Evolutionary conservation across 139 green algal species (phyloP), one percentile per base, ranked within the genome.

Genomic region (Picochlorum costavermella): DNA sequence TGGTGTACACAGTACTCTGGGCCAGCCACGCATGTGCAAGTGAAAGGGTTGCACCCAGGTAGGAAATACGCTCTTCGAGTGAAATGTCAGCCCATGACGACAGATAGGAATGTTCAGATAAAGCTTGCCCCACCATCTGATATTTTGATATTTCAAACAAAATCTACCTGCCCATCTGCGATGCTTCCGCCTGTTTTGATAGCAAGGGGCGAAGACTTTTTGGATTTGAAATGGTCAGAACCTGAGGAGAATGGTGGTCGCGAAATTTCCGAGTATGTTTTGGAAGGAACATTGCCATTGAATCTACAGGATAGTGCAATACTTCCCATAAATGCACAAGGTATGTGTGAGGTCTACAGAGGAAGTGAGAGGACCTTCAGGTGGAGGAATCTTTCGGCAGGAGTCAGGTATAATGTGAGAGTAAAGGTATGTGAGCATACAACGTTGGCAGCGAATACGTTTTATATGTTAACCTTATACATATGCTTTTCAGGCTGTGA

Each of bases 201-300:
- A 9, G 63, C 73, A 13, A 62, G 75, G 5, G 67, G 64, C 2
- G 71, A 79, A 26, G 83, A 82, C 57, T 36, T 2, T 8, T 12
- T 67, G 74, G 72, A 90, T 79, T 67, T 89, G 25, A 83, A 86
- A 57, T 90, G 83, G 80, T 58, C 33, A 12, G 50, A 75, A 31
- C 84, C 84, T 1, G 75, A 83, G 48, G 84, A 90, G 50, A 80
- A 76, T 36, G 84, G 83, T 14, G 84, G 84, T 8, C 51, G 68
- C 12, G 36, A 43, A 8, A 77, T 84, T 43, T 55, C 66, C 11
- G 46, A 55, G 5, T 89, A 88, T 56, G 60, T 55, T 28, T 33
- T 76, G 20, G 56, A 78, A 45, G 60, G 11, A 68, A 68, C 2
- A 40, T 50, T 10, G 60, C 58, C 30, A n/a, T 36, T 44, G 26